Evolutionary conservation across 75 land plant species (phyloP), one percentile per base, ranked within the genome.

Genomic region (Cryptomeria japonica): DNA sequence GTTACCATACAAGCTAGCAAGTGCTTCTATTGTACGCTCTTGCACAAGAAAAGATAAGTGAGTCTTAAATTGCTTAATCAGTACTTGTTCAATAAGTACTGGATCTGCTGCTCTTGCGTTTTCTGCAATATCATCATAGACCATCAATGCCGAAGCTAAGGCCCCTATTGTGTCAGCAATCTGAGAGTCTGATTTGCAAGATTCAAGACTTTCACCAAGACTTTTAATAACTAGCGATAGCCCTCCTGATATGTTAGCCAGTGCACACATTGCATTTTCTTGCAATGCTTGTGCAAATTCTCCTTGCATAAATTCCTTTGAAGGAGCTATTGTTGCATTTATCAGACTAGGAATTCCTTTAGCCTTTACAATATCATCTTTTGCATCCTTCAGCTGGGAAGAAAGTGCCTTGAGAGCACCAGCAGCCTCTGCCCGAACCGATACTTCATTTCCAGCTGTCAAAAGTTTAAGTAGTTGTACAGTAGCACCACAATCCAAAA

Each of bases 381-480:
- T 92, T 53, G 99, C 97, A n/a, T 98, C 99, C 88, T 94, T 93
- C 87, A 93, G 89, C 86, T 95, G 94, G n/a, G 94, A 88, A 86
- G 99, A 93, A 47, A 98, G 96, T 88, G 99, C 94, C 85, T 95
- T 95, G 13, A 98, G 95, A 79, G 99, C 96, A 89, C 97, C 97
- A 61, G 99, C 99, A 90, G 99, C 98, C 91, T 98, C 99, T 86
- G 99, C 99, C 88, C 99, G 94, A 41, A 98, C 96, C 82, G 99
- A 91, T 7, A 91, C 89, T 87, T 98, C 99, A 92, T 97, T 94
- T 61, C 96, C 94, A 89, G 96, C 89, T 76, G 91, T 92, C 72
- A 98, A 87, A 37, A 98, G 92, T 87, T 93, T 91, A 70, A 98
- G 97, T 28, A 98, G 97, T 44, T 92, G 95, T 34, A 88, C 91